phyloP scores from a whole-genome alignment of 2,329 filamentous ascomycete genomes.

The Paracorniculantispora psalliotae region DNA sequence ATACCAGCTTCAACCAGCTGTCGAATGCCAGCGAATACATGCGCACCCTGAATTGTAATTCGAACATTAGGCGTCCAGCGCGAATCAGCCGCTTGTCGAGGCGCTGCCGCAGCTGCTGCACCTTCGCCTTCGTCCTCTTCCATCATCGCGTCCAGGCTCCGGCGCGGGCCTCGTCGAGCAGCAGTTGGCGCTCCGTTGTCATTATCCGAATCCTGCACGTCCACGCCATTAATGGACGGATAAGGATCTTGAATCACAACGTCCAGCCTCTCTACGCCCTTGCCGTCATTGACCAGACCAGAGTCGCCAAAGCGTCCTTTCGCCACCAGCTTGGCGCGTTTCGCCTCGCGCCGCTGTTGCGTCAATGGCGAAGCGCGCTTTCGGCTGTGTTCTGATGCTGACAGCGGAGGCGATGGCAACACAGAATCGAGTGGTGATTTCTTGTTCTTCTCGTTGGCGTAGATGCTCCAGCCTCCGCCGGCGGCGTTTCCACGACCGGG shows the following conservation, averaged over 20 bases:
- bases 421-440: conserved; percentile 52
- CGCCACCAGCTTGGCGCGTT: conserved; percentile 58
- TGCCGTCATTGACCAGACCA: conserved; percentile 50
- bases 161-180: conserved; percentile 12
- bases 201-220: conserved; percentile 14
- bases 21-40: conserved; percentile 77
- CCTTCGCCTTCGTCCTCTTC: conserved; percentile 24
- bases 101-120: background rate
- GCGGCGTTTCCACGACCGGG: conserved; percentile 65
- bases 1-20: conserved; percentile 72
- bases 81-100: conserved; percentile 7
- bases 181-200: conserved; percentile 9
- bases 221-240: conserved; percentile 25
- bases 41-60: conserved; percentile 66
- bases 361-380: conserved; percentile 25
- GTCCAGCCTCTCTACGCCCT: conserved; percentile 58
- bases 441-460: conserved; percentile 57
- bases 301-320: conserved; percentile 65
- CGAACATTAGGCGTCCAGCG: conserved; percentile 40
- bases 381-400: conserved; percentile 25
- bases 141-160: conserved; percentile 29
- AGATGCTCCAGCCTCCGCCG: conserved; percentile 74
- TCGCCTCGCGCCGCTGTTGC: conserved; percentile 36
- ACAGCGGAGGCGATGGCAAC: conserved; percentile 43
- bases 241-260: conserved; percentile 56